Evolutionary conservation across 257 asterid species (phyloP).

Genomic region (Eustoma russellianum): DNA sequence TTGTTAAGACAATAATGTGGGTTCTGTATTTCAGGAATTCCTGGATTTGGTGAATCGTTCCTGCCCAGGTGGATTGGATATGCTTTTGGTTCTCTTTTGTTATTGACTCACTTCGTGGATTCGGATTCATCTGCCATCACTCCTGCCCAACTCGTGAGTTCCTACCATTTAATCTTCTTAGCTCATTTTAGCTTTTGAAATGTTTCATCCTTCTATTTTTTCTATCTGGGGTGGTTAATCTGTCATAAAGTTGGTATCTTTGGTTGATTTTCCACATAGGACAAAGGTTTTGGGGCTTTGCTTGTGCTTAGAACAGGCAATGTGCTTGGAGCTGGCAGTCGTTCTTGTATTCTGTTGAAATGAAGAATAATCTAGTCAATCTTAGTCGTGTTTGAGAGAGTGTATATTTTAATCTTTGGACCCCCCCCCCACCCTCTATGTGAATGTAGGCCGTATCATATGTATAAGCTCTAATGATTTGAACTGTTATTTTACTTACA

Average conservation of each 20-base stretch:
- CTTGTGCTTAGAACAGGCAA: too few species aligned
- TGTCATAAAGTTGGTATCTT: not conserved
- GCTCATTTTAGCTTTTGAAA: not conserved
- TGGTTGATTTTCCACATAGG: conserved; percentile 28
- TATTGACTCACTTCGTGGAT: conserved; percentile 67
- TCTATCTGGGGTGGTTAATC: not conserved
- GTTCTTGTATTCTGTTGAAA: too few species aligned
- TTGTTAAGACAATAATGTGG: too few species aligned
- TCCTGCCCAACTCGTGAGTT: conserved; percentile 66
- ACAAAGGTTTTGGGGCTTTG: conserved; percentile 81
- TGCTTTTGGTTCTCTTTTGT: conserved; percentile 67
- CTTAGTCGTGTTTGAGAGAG: too few species aligned
- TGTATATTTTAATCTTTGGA: too few species aligned
- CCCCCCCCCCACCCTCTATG: too few species aligned
- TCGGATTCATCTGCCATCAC: conserved; percentile 52
- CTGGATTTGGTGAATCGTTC: conserved; percentile 89
- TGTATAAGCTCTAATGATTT: too few species aligned
- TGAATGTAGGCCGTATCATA: too few species aligned
- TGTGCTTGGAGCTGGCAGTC: too few species aligned
- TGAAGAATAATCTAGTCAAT: too few species aligned
- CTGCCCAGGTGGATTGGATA: conserved; percentile 93
- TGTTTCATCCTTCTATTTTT: too few species aligned
- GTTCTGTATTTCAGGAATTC: conserved; percentile 80
- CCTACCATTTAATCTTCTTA: not conserved
- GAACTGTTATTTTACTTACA: too few species aligned